These are phyloP conservation scores for Aureobasidium namibiae DNA, from an alignment of 2,329 filamentous ascomycete genomes.

Conservation along the genomic window DNA sequence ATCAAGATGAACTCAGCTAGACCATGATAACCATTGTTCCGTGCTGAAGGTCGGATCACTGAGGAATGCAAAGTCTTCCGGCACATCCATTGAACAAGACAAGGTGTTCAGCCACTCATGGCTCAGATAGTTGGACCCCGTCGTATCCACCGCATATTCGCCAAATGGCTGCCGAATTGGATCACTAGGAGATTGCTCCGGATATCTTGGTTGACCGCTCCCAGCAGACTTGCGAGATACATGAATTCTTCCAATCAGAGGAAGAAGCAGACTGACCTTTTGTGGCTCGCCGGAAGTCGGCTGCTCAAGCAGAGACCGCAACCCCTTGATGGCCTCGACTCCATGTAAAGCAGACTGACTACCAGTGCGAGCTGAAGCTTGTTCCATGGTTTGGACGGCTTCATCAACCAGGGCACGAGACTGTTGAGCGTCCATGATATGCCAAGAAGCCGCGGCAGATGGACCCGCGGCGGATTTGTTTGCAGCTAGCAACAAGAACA, in stretches of 20 bases:
- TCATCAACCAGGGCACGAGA: background rate
- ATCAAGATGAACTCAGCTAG: background rate
- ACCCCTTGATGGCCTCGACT: background rate
- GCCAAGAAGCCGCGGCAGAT: background rate
- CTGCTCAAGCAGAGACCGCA: background rate
- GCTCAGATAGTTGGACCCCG: background rate
- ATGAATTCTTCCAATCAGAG: background rate
- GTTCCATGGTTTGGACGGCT: background rate
- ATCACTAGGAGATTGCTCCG: background rate
- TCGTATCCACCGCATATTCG: background rate
- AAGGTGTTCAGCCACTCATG: background rate
- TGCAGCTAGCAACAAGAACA: background rate
- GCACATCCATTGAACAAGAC: background rate
- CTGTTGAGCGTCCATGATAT: background rate
- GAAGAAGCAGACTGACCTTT: background rate
- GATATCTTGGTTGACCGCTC: background rate
- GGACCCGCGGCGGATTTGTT: background rate
- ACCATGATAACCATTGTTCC: constrained; percentile 2
- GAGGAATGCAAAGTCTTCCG: background rate
- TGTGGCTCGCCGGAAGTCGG: background rate
- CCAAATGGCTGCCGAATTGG: background rate
- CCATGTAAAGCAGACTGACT: background rate
- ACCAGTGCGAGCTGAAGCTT: background rate
- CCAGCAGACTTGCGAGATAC: background rate
- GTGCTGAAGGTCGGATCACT: background rate